Evolutionary conservation across 2,329 filamentous ascomycete species (phyloP).

Genomic region (Cordyceps pruinosa): DNA sequence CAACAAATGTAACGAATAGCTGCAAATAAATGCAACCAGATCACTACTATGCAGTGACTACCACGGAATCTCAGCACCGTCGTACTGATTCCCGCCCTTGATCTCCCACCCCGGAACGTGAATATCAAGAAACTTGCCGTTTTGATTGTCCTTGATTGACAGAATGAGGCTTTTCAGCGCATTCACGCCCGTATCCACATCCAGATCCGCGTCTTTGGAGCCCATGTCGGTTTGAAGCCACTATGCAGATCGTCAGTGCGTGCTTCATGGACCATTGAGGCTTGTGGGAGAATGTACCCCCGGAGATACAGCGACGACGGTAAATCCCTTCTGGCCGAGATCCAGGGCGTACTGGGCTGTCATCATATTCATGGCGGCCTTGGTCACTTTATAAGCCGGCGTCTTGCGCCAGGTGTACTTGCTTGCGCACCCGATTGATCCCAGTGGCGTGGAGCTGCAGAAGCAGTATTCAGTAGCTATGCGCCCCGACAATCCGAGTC

Average conservation of each 20-base stretch:
- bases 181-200: slow-evolving; percentile 30
- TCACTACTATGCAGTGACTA: too few relatives aligned
- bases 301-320: slow-evolving; percentile 18
- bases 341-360: slow-evolving; percentile 33
- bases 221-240: slow-evolving; percentile 41
- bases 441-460: neutral
- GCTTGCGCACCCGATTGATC: neutral
- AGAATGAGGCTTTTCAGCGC: slow-evolving; percentile 6
- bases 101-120: slow-evolving; percentile 10
- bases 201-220: slow-evolving; percentile 31
- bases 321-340: slow-evolving; percentile 33
- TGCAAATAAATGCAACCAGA: too few relatives aligned
- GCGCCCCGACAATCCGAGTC: too few relatives aligned
- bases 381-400: slow-evolving; percentile 39
- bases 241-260: slow-evolving; percentile 19
- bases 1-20: too few relatives aligned
- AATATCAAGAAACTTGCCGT: slow-evolving; percentile 12
- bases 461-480: too few relatives aligned
- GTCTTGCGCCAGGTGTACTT: neutral
- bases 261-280: neutral
- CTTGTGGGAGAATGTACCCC: neutral
- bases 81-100: neutral
- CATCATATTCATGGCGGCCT: slow-evolving; percentile 39
- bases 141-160: neutral
- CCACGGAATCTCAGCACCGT: slow-evolving; percentile 7